Evolutionary conservation across 345 rosid species (phyloP).

Genomic region (Gossypium anomalum): DNA sequence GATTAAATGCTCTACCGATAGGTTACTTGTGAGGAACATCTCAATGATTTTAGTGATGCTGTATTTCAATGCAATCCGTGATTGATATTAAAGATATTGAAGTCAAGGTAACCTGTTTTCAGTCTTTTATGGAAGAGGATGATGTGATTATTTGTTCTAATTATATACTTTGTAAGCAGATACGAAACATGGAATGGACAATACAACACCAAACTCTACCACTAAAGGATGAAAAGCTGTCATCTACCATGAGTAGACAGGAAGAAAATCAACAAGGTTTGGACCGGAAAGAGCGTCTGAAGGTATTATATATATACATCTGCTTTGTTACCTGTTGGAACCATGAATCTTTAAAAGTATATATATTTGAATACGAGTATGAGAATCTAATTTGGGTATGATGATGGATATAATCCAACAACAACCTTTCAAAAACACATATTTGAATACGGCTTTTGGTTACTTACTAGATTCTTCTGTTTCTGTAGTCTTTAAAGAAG

Average conservation of each 20-base stretch:
- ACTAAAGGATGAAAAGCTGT: conserved; percentile 66
- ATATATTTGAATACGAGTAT: no score
- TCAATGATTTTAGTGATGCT: no score
- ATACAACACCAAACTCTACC: conserved; percentile 70
- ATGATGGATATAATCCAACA: no score
- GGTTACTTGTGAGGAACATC: no score
- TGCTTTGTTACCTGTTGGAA: no score
- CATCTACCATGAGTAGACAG: conserved; percentile 49
- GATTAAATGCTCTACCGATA: no score
- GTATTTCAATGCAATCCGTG: conserved; percentile 24
- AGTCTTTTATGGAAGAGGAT: conserved; percentile 9
- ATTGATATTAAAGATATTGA: conserved; percentile 57
- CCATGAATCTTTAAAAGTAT: no score
- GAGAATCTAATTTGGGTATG: no score
- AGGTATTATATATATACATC: conserved; percentile 33
- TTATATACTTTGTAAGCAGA: conserved; percentile 37
- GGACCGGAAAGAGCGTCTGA: conserved; percentile 60
- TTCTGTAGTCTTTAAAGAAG: no score
- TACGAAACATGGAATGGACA: conserved; percentile 56
- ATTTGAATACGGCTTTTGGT: no score
- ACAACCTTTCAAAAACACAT: no score
- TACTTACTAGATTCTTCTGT: no score
- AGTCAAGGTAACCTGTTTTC: conserved; percentile 38
- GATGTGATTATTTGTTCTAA: neutral
- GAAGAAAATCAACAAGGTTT: conserved; percentile 11